phyloP scores from a whole-genome alignment of 768 basidiomycete genomes.

The Termitomyces sp. region DNA sequence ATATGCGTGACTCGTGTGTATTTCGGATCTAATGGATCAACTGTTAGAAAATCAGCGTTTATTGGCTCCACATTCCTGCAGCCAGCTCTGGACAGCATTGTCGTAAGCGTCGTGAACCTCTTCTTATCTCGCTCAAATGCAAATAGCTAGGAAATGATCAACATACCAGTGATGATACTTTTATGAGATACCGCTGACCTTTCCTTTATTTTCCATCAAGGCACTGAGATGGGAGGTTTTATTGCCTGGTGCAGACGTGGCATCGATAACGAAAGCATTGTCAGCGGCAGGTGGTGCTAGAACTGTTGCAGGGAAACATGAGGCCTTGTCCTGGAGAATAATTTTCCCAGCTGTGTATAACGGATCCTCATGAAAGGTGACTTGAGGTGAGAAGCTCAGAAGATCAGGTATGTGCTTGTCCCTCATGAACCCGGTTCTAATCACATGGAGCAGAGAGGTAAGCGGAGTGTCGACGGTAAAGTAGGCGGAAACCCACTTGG shows the following conservation, averaged over 20 bases:
- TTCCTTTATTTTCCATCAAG: constrained; percentile 77
- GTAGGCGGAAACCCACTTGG: constrained; percentile 33
- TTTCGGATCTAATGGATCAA: constrained; percentile 60
- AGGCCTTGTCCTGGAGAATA: constrained; percentile 96
- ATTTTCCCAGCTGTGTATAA: constrained; percentile 75
- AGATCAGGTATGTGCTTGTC: constrained; percentile 84
- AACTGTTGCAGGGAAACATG: constrained; percentile 89
- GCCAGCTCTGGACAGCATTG: constrained; percentile 80
- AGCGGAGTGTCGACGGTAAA: constrained; percentile 2
- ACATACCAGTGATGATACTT: neutral
- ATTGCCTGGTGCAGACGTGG: constrained; percentile 96
- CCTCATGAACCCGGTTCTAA: constrained; percentile 56
- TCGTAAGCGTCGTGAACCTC: constrained; percentile 76
- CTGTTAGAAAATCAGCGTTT: constrained; percentile 78
- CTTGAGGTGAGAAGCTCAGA: constrained; percentile 65
- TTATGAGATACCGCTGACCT: constrained; percentile 38
- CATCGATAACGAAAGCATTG: constrained; percentile 71
- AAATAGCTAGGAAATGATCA: constrained; percentile 42
- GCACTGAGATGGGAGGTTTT: constrained; percentile 95
- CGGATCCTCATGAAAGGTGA: constrained; percentile 62
- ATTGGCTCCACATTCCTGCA: constrained; percentile 76
- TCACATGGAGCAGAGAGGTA: constrained; percentile 6
- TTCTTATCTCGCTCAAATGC: constrained; percentile 87
- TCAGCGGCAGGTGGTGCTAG: constrained; percentile 64
- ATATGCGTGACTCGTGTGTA: constrained; percentile 78